Base-by-base conservation (phyloP, 2,329 filamentous ascomycete species). In the Sporothrix schenckii region DNA sequence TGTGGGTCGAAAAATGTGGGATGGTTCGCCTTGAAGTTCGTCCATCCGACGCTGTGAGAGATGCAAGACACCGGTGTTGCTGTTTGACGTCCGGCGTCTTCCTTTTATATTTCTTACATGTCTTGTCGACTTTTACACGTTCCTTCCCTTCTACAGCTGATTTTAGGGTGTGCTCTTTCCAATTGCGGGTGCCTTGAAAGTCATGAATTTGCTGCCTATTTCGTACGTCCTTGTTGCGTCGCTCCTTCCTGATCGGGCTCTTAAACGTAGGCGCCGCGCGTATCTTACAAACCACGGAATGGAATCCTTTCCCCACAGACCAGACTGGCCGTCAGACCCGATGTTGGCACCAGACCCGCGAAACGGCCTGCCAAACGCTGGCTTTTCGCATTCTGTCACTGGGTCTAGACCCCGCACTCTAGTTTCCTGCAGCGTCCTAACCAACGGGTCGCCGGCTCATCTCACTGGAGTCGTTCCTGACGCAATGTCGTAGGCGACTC, bases 191-290 rank as follows among this genome's bases (percentile, higher is more conserved):
- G 47, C 63, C 47, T 52, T 34, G 21, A 14, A 41, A n/a, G 4
- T 13, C 14, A 3, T 27, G n/a, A 14, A 3, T 47, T 41, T 41
- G 30, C 34, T 54, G 30, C 63, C 19, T 67, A 3, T 34, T 10
- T n/a, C 16, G 11, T 27, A 30, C 27, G 1, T 24, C 11, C 21
- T 9, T 41, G n/a, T 21, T 52, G 24, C 27, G 14, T 56, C 6
- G 66, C 50, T 56, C 66, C 66, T 68, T 68, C 66, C 66, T 30
- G 21, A 56, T 58, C 39, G 52, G 52, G 52, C 21, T 68, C 66
- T 68, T 58, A 4, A 13, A 44, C 56, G 24, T 21, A 41, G 21
- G 19, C 66, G 52, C 34, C 39, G 50, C 39, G 52, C 63, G 16
- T 50, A 34, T 52, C 61, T 66, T 11, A 49, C 39, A 63, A 63